Percentiles rank a stretch among this genome's conserved stretches.
phyloP scores from a whole-genome alignment of 139 green algal genomes.

The Picochlorum sp. region DNA sequence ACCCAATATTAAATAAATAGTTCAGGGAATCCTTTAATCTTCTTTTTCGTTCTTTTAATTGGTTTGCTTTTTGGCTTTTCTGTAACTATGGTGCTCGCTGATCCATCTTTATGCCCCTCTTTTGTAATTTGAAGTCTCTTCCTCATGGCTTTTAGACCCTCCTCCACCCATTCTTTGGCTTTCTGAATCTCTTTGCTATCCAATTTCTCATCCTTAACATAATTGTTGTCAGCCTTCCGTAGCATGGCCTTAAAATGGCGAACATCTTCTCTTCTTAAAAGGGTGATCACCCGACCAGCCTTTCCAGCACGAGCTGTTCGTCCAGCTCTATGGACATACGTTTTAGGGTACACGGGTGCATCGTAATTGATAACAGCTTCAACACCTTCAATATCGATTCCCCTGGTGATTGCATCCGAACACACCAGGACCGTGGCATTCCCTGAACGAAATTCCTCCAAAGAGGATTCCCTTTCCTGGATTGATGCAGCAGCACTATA shows the following conservation, averaged over 20 bases:
- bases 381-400: slow-evolving; percentile 71
- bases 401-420: slow-evolving; percentile 78
- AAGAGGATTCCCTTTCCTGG: slow-evolving; percentile 2
- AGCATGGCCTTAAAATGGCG: slow-evolving; percentile 76
- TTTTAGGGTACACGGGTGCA: slow-evolving; percentile 75
- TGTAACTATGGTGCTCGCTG: too few species aligned
- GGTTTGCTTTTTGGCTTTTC: too few species aligned
- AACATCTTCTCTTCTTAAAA: slow-evolving; percentile 73
- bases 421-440: slow-evolving; percentile 53
- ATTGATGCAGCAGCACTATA: slow-evolving; percentile 31
- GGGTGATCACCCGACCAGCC: neutral
- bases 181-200: slow-evolving; percentile 7
- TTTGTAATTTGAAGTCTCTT: too few species aligned
- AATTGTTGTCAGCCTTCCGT: slow-evolving; percentile 75
- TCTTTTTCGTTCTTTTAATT: too few species aligned
- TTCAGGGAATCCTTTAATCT: too few species aligned
- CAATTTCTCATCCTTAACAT: slow-evolving; percentile 50
- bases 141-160: neutral
- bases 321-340: slow-evolving; percentile 58
- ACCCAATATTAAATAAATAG: too few species aligned
- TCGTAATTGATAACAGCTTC: slow-evolving; percentile 79
- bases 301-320: slow-evolving; percentile 70
- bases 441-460: neutral
- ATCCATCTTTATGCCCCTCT: too few species aligned
- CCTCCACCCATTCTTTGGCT: slow-evolving; percentile 3